phyloP scores from a whole-genome alignment of 2,329 filamentous ascomycete species.

The Diaporthe sp. region DNA sequence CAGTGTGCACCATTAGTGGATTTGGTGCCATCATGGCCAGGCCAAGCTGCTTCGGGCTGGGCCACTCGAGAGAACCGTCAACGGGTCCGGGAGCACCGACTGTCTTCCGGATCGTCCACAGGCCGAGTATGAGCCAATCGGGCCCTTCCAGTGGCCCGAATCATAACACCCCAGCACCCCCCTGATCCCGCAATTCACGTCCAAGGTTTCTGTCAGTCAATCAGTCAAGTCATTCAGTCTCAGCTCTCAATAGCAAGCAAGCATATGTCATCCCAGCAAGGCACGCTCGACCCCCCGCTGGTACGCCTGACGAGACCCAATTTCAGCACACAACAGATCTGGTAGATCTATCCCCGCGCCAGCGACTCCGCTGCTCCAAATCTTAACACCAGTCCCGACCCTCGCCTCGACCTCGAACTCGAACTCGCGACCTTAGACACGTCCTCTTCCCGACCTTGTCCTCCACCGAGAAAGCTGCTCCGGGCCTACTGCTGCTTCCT shows the following conservation, averaged over 20 bases:
- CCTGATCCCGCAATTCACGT: conserved; percentile 21
- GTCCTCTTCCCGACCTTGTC: not conserved
- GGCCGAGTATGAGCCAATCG: conserved; percentile 20
- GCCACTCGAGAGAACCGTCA: conserved; percentile 4
- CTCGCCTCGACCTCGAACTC: conserved; percentile 13
- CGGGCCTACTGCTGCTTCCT: not conserved
- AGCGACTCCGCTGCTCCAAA: conserved; percentile 9
- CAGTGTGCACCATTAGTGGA: conserved; percentile 9
- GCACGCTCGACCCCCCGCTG: conserved; percentile 19
- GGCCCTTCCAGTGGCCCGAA: conserved; percentile 23
- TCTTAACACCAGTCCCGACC: conserved; percentile 13
- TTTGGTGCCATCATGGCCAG: not conserved
- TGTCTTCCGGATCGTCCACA: conserved; percentile 26
- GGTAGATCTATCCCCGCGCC: conserved; percentile 1
- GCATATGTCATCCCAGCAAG: conserved; percentile 17
- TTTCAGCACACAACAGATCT: not conserved
- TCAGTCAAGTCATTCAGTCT: not conserved
- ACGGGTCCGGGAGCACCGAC: conserved; percentile 27
- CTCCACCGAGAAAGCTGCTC: not conserved
- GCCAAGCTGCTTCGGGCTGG: conserved; percentile 4
- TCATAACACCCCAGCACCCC: conserved; percentile 18
- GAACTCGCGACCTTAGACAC: conserved; percentile 8
- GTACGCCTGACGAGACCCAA: conserved; percentile 21
- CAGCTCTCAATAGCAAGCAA: conserved; percentile 13
- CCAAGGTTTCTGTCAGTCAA: conserved; percentile 21